These are phyloP conservation scores for Alternaria arborescens DNA, from an alignment of 2,329 filamentous ascomycete genomes.

Conservation along the genomic window DNA sequence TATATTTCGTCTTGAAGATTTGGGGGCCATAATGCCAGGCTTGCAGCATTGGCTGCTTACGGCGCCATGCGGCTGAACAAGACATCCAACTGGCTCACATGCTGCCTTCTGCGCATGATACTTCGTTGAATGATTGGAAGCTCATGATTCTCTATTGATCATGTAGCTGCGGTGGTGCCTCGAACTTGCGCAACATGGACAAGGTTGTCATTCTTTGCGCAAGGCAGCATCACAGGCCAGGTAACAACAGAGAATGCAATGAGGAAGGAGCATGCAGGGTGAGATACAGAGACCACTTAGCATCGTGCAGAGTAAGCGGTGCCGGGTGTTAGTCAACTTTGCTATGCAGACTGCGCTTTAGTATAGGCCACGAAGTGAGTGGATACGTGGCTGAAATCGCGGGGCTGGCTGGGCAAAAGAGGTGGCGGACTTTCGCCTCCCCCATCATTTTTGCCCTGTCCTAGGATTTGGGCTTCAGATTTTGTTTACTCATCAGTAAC, in stretches of 20 bases:
- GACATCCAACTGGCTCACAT: conserved; percentile 3
- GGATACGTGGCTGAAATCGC: conserved; percentile 2
- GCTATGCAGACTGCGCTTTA: not conserved
- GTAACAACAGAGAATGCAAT: not conserved
- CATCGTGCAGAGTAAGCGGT: not conserved
- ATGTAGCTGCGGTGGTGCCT: conserved; percentile 4
- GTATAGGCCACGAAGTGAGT: not conserved
- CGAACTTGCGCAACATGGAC: not conserved
- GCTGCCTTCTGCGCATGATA: not conserved
- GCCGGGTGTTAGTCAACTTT: not conserved
- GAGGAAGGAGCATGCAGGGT: not conserved
- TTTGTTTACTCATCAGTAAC: not conserved
- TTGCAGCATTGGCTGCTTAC: conserved; percentile 15
- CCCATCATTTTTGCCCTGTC: not conserved
- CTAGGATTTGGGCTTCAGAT: not conserved
- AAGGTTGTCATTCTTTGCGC: not conserved
- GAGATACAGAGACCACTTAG: not conserved
- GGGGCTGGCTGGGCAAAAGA: not conserved
- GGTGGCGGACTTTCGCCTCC: not conserved
- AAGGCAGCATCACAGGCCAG: conserved; percentile 4
- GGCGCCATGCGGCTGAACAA: conserved; percentile 21
- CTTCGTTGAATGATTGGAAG: not conserved
- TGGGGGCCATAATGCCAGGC: conserved; percentile 19
- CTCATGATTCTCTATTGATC: not conserved
- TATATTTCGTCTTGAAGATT: conserved; percentile 12